A percentile compares a stretch with the other conserved stretches of the same genome.
Evolutionary conservation across 768 basidiomycete species (phyloP).

Genomic region (Tricholoma furcatifolium): DNA sequence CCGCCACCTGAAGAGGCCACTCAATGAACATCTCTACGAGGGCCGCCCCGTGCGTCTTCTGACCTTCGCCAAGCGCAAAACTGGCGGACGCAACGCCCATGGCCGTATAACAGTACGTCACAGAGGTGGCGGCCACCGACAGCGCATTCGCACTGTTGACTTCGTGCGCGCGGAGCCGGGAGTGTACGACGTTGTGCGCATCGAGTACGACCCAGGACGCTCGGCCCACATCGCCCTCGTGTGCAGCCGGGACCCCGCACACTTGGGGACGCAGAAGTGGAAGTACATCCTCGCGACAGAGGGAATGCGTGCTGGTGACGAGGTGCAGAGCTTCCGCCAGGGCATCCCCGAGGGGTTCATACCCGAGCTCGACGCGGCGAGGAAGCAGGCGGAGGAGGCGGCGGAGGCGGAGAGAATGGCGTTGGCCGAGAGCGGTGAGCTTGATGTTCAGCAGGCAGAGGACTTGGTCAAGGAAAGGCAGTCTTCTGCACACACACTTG

Average conservation of each 20-base stretch:
- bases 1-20: slow-evolving; percentile 82
- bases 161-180: slow-evolving; percentile 80
- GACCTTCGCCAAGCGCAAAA: slow-evolving; percentile 78
- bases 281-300: slow-evolving; percentile 94
- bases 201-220: slow-evolving; percentile 96
- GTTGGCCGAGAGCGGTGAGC: slow-evolving; percentile 18
- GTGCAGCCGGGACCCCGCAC: slow-evolving; percentile 53
- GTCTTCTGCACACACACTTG: slow-evolving; percentile 59
- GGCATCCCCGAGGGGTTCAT: slow-evolving; percentile 81
- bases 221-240: slow-evolving; percentile 94
- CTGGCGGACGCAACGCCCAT: slow-evolving; percentile 81
- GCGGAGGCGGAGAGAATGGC: slow-evolving; percentile 12
- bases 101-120: slow-evolving; percentile 88
- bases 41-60: slow-evolving; percentile 84
- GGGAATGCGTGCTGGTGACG: slow-evolving; percentile 84
- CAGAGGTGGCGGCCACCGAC: slow-evolving; percentile 89
- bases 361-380: slow-evolving; percentile 41
- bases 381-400: slow-evolving; percentile 15
- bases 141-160: slow-evolving; percentile 84
- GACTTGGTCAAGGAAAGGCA: not conserved
- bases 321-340: slow-evolving; percentile 80
- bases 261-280: slow-evolving; percentile 61
- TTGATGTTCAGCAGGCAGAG: not conserved
- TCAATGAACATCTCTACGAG: slow-evolving; percentile 79
- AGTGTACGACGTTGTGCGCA: slow-evolving; percentile 84